Evolutionary conservation across 129 eudicot genomes (phyloP).

Genomic region (Escallonia rubra): DNA sequence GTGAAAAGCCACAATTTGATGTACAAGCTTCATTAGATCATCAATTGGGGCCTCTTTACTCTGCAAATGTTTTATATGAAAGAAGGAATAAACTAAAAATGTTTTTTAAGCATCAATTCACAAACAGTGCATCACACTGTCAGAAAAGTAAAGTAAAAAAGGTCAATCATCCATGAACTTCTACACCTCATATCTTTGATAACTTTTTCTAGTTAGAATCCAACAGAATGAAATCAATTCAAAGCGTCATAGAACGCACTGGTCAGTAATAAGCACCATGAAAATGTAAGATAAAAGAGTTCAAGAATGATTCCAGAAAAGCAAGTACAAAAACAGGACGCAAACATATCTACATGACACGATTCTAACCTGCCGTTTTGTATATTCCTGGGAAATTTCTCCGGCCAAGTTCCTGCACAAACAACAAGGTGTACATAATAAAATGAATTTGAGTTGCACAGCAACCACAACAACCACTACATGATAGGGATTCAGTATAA

Average conservation of each 20-base stretch:
- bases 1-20: slow-evolving; percentile 89
- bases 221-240: too few species aligned
- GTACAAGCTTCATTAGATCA: slow-evolving; percentile 80
- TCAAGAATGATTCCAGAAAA: too few species aligned
- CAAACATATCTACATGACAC: neutral
- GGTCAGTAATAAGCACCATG: too few species aligned
- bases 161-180: neutral
- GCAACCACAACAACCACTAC: too few species aligned
- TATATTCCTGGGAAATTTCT: slow-evolving; percentile 77
- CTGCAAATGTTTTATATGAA: slow-evolving; percentile 32
- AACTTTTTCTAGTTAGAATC: too few species aligned
- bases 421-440: neutral
- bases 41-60: slow-evolving; percentile 61
- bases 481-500: too few species aligned
- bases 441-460: too few species aligned
- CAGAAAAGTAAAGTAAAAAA: neutral
- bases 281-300: too few species aligned
- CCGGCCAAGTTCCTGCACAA: slow-evolving; percentile 83
- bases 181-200: neutral
- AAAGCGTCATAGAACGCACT: too few species aligned
- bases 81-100: neutral
- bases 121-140: neutral
- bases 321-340: too few species aligned
- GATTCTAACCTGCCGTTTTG: slow-evolving; percentile 62
- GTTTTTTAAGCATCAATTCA: neutral